Conservation (phyloP, 1,284 basidiomycete species). For the Neolentinus lepideus region DNA sequence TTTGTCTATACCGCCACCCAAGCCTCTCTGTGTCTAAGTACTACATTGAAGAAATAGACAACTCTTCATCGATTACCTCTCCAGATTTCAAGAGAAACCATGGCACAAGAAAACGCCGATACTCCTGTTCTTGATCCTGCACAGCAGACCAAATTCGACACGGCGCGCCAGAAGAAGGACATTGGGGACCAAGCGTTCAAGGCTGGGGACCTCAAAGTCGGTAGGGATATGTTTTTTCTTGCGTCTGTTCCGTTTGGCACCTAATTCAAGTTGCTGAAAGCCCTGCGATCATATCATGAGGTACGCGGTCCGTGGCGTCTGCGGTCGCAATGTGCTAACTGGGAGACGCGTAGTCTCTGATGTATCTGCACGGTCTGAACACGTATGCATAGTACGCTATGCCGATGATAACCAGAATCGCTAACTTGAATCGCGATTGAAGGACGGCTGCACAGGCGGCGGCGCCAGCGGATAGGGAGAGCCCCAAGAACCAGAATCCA, state of each 20-base stretch:
- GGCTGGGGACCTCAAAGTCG: conserved; percentile 49
- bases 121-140: conserved; percentile 19
- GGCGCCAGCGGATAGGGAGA: neutral
- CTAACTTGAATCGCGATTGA: neutral
- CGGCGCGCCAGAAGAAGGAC: conserved; percentile 66
- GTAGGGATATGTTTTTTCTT: conserved; percentile 31
- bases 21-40: neutral
- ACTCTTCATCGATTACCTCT: neutral
- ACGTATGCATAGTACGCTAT: conserved; percentile 34
- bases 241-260: neutral
- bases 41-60: neutral
- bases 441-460: neutral
- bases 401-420: neutral
- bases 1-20: neutral
- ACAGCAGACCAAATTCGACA: conserved; percentile 39
- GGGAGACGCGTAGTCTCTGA: conserved; percentile 35
- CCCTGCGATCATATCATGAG: conserved; percentile 59
- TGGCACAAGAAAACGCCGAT: conserved; percentile 2
- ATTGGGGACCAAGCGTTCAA: conserved; percentile 71
- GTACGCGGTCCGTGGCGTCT: conserved; percentile 25
- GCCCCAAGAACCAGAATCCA: conserved; percentile 13
- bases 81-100: neutral
- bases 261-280: conserved; percentile 25
- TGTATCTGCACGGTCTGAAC: conserved; percentile 67
- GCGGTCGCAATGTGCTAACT: conserved; percentile 3